phyloP scores from a whole-genome alignment of 2,329 filamentous ascomycete genomes.

The Aspergillus fijiensis region DNA sequence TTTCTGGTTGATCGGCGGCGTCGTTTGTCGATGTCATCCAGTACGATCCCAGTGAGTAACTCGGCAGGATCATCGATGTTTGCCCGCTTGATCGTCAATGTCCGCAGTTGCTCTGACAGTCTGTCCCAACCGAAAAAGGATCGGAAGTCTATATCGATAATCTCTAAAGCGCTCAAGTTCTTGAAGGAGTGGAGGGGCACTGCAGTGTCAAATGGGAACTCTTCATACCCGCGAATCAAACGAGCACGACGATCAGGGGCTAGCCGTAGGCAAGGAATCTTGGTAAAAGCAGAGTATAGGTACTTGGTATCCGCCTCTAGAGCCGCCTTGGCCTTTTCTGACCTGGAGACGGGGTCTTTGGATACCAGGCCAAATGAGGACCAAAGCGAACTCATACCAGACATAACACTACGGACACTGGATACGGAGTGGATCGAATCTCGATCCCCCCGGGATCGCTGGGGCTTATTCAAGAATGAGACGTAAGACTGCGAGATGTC shows the following conservation, averaged over 20 bases:
- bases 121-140: conserved; percentile 98
- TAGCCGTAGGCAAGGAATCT: conserved; percentile 87
- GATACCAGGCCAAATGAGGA: conserved; percentile 80
- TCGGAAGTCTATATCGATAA: conserved; percentile 92
- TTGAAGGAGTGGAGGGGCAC: conserved; percentile 97
- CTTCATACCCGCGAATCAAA: conserved; percentile 89
- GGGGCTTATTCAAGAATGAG: conserved; percentile 84
- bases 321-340: conserved; percentile 84
- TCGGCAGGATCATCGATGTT: conserved; percentile 87
- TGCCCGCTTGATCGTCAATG: conserved; percentile 82
- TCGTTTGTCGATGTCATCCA: conserved; percentile 94
- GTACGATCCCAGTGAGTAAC: conserved; percentile 84
- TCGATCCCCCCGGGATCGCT: conserved; percentile 78
- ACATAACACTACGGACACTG: conserved; percentile 96
- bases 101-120: conserved; percentile 85
- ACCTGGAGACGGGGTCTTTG: conserved; percentile 75
- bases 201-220: conserved; percentile 96
- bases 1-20: conserved; percentile 83
- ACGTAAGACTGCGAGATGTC: conserved; percentile 86
- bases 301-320: conserved; percentile 88
- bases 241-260: conserved; percentile 91
- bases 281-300: conserved; percentile 96
- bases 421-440: conserved; percentile 94
- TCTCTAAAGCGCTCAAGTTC: conserved; percentile 89
- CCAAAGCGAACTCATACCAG: conserved; percentile 92